Conservation (phyloP, 2,329 filamentous ascomycete species). For the Colletotrichum sp. region DNA sequence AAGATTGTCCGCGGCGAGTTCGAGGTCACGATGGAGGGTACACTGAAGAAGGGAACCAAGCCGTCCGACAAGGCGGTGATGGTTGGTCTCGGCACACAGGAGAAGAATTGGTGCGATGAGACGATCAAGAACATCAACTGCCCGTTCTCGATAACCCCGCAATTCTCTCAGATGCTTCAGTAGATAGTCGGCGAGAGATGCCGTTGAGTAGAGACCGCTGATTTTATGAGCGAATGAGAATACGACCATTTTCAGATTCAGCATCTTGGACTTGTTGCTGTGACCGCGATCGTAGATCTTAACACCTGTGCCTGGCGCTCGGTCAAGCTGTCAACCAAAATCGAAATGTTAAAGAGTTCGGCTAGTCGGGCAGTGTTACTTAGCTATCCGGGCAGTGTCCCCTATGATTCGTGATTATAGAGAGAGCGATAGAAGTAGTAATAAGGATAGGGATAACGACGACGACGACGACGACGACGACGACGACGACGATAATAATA, state of each 20-base stretch:
- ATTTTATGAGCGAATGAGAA: constrained; percentile 8
- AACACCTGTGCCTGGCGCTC: neutral
- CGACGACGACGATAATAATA: no score
- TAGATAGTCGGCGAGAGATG: neutral
- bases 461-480: no score
- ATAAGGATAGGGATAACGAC: no score
- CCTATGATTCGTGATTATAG: no score
- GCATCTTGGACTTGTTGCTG: neutral
- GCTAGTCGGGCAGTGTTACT: no score
- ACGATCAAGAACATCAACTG: constrained; percentile 31
- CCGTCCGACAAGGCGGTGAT: constrained; percentile 26
- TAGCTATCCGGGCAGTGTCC: no score
- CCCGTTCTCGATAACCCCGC: constrained; percentile 15
- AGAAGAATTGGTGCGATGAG: constrained; percentile 31
- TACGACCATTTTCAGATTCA: neutral
- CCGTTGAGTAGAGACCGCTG: neutral
- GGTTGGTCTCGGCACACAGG: constrained; percentile 28
- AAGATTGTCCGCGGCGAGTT: constrained; percentile 30
- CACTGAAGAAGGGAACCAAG: constrained; percentile 9
- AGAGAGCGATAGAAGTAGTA: no score
- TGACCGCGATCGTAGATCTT: neutral
- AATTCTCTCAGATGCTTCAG: constrained; percentile 12
- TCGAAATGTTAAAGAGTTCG: neutral
- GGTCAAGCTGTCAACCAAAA: neutral
- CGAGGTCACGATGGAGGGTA: constrained; percentile 33